phyloP scores from a whole-genome alignment of 2,329 filamentous ascomycete genomes.

The Aspergillus sp. region DNA sequence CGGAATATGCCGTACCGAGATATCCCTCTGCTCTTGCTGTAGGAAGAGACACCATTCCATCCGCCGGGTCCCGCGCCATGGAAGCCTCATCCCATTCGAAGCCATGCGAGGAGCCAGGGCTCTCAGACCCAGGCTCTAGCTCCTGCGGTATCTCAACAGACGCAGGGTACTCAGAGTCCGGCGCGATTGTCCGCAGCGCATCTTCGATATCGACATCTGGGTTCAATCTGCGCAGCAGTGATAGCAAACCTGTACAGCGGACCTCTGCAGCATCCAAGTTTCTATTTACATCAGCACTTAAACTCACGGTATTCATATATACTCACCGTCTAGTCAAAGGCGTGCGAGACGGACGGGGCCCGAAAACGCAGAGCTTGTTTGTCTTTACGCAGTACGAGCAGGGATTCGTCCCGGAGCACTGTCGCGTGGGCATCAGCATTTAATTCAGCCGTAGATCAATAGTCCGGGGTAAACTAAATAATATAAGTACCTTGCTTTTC shows the following conservation, averaged over 20 bases:
- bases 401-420: conserved; percentile 19
- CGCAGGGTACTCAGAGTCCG: not conserved
- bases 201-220: conserved; percentile 17
- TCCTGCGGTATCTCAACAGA: not conserved
- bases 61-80: not conserved
- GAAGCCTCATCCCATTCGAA: conserved; percentile 19
- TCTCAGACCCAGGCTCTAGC: not conserved
- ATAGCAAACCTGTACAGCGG: conserved; percentile 10
- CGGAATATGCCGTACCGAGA: conserved; percentile 14
- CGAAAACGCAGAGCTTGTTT: conserved; percentile 15
- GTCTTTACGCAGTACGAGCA: conserved; percentile 15
- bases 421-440: not conserved
- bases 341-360: conserved; percentile 11
- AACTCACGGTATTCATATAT: not conserved
- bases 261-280: conserved; percentile 18
- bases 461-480: not conserved
- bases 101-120: not conserved
- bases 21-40: conserved; percentile 11
- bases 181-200: conserved; percentile 2
- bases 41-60: conserved; percentile 20
- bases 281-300: not conserved
- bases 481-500: conserved; percentile 11
- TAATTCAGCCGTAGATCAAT: not conserved
- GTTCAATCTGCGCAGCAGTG: conserved; percentile 10
- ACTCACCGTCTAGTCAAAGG: conserved; percentile 16